These are phyloP conservation scores for Pinus taeda DNA, from an alignment of 75 land plant species.

Conservation along the genomic window DNA sequence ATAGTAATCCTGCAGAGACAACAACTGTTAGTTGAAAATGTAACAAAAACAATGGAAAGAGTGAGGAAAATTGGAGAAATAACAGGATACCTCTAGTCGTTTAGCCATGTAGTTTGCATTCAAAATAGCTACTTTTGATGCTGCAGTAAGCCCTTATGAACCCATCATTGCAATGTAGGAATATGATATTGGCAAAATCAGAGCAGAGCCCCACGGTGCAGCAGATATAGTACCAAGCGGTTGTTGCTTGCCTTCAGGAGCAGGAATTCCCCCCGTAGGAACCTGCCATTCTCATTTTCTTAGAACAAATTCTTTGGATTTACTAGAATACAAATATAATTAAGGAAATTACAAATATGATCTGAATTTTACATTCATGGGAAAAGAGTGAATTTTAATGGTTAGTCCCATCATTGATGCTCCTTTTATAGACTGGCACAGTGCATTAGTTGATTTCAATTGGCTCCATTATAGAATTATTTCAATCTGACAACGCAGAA, in stretches of 20 bases:
- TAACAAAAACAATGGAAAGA: neutral
- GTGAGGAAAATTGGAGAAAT: neutral
- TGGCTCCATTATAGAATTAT: neutral
- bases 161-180: constrained; percentile 99
- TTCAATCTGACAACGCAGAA: neutral
- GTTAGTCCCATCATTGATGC: constrained; percentile 1
- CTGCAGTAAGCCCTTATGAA: constrained; percentile 87
- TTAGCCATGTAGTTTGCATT: constrained; percentile 99
- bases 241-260: constrained; percentile 55
- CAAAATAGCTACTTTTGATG: constrained; percentile 91
- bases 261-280: constrained; percentile 88
- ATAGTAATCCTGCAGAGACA: constrained; percentile 65
- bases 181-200: constrained; percentile 96
- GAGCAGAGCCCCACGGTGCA: constrained; percentile 99
- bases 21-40: neutral
- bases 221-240: constrained; percentile 95
- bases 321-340: neutral
- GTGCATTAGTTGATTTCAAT: neutral
- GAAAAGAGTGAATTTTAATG: neutral
- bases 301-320: neutral
- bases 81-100: constrained; percentile 78
- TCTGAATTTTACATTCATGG: neutral
- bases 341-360: neutral
- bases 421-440: neutral
- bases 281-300: constrained; percentile 38